Evolutionary conservation across 192 early-diverging fungal genomes (phyloP).

Genomic region (Gryganskiella cystojenkinii): DNA sequence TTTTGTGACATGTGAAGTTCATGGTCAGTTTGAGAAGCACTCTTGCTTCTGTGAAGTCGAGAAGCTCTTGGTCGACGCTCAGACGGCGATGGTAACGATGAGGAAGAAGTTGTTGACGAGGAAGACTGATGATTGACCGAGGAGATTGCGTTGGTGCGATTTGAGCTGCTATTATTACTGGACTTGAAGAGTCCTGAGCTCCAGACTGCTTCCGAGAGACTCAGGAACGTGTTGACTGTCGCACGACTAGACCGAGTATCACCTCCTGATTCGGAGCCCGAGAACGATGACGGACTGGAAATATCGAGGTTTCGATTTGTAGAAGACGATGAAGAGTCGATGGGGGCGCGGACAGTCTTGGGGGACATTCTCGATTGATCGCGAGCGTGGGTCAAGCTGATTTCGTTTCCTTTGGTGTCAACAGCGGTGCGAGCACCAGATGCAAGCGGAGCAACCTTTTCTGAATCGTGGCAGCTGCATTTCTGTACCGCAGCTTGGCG

Average conservation of each 20-base stretch:
- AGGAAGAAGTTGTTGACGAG: conserved; percentile 14
- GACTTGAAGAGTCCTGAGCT: conserved; percentile 31
- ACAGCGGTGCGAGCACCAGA: too few species aligned
- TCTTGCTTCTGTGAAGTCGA: neutral
- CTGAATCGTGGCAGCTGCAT: conserved; percentile 15
- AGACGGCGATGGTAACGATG: too few species aligned
- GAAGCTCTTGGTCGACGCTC: too few species aligned
- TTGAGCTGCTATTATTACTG: neutral
- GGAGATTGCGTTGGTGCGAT: neutral
- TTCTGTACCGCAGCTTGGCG: conserved; percentile 25
- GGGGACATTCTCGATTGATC: too few species aligned
- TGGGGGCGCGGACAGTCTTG: neutral
- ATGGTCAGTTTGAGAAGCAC: neutral
- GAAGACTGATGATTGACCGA: neutral
- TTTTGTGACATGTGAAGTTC: neutral
- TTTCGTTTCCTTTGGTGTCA: too few species aligned
- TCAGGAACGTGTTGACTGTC: conserved; percentile 4
- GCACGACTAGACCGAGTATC: conserved; percentile 2
- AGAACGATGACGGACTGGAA: conserved; percentile 29
- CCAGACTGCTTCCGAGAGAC: conserved; percentile 29
- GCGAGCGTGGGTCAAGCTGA: too few species aligned
- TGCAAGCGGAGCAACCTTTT: conserved; percentile 4
- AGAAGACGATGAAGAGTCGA: neutral
- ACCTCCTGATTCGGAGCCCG: conserved; percentile 16
- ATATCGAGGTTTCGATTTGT: conserved; percentile 7